Conservation (phyloP, 257 asterid species). For the Nemophila menziesii region DNA sequence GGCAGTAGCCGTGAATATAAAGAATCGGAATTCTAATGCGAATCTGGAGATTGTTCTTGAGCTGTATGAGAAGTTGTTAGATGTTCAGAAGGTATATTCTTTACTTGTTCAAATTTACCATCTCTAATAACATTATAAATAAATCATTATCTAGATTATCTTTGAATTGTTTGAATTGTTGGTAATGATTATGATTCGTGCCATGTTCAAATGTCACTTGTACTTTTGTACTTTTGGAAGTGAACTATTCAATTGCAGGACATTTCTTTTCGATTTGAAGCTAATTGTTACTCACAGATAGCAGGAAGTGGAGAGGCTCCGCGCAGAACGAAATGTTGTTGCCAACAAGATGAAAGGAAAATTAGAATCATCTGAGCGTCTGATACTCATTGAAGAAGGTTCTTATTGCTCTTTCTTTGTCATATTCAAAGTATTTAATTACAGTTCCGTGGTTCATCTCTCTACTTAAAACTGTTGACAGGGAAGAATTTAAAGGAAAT, state of each 20-base stretch:
- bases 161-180: no score
- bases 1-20: conserved; percentile 57
- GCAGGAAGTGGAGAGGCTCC: conserved; percentile 97
- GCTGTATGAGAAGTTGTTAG: conserved; percentile 54
- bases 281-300: conserved; percentile 75
- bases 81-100: conserved; percentile 70
- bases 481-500: conserved; percentile 77
- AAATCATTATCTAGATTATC: no score
- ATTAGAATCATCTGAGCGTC: conserved; percentile 71
- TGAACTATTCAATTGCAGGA: background rate
- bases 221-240: background rate
- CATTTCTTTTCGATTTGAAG: conserved; percentile 28
- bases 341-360: conserved; percentile 96
- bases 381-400: conserved; percentile 93
- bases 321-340: conserved; percentile 83
- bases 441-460: conserved; percentile 5
- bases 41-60: conserved; percentile 58
- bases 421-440: conserved; percentile 5
- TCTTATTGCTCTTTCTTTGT: conserved; percentile 6
- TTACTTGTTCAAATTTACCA: background rate
- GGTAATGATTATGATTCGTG: no score
- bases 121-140: no score
- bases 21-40: conserved; percentile 59
- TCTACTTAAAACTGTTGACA: conserved; percentile 19
- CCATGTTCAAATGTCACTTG: no score